These are phyloP conservation scores for Williopsis jadinii DNA, from an alignment of 1,139 yeast genomes.

Conservation along the genomic window DNA sequence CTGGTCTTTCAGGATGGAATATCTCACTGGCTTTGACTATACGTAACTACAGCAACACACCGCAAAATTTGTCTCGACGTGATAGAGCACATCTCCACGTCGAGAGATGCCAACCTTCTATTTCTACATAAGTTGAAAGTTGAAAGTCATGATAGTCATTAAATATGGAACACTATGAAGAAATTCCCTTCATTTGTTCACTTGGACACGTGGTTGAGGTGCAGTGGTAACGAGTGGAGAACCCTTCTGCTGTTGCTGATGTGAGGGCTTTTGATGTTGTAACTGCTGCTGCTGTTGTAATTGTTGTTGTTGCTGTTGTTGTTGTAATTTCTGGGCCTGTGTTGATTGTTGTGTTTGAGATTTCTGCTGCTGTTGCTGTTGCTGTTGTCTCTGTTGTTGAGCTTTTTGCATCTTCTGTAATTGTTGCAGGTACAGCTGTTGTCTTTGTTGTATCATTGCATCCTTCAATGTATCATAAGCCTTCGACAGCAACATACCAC, in stretches of 20 bases:
- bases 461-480: slow-evolving; percentile 65
- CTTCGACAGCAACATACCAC: slow-evolving; percentile 83
- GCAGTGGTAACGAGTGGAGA: too few species aligned
- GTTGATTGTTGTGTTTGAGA: not conserved
- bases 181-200: too few species aligned
- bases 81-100: too few species aligned
- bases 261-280: not conserved
- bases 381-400: slow-evolving; percentile 1
- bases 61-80: too few species aligned
- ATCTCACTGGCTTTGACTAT: too few species aligned
- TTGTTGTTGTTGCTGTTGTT: not conserved
- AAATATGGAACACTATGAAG: too few species aligned
- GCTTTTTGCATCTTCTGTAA: slow-evolving; percentile 19
- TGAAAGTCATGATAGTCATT: too few species aligned
- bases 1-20: too few species aligned
- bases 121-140: too few species aligned
- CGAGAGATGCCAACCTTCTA: too few species aligned
- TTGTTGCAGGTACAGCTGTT: slow-evolving; percentile 38
- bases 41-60: too few species aligned
- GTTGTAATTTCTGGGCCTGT: not conserved
- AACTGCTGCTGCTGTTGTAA: not conserved
- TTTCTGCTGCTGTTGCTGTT: not conserved
- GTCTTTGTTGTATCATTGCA: slow-evolving; percentile 42
- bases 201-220: too few species aligned
- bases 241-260: not conserved